Conservation (phyloP, 257 asterid species). For the Cynanchum wilfordii region DNA sequence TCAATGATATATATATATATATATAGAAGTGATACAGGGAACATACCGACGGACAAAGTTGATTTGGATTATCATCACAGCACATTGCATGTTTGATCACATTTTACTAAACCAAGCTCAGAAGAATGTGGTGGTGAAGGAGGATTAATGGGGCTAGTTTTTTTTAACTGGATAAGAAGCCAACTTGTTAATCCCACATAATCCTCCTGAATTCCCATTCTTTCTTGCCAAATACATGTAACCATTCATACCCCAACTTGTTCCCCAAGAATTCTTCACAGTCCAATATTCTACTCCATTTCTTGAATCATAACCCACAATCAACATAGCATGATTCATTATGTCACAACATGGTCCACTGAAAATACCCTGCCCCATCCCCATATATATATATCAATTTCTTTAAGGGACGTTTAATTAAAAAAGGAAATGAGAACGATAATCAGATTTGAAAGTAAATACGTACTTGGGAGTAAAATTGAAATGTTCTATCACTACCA, state of each 20-base stretch:
- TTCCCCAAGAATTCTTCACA: conserved; percentile 91
- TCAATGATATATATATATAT: too few species aligned
- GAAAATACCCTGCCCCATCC: conserved; percentile 65
- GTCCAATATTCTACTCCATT: conserved; percentile 88
- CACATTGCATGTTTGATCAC: conserved; percentile 13
- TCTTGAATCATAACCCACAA: conserved; percentile 77
- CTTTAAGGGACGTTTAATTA: too few species aligned
- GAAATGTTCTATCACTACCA: conserved; percentile 73
- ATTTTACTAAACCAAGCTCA: conserved; percentile 52
- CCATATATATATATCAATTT: too few species aligned
- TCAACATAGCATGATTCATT: conserved; percentile 86
- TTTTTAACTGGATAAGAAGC: conserved; percentile 91
- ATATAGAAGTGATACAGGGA: too few species aligned
- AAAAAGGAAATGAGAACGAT: too few species aligned
- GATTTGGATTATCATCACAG: too few species aligned
- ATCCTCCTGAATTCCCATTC: conserved; percentile 46
- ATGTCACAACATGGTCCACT: conserved; percentile 79
- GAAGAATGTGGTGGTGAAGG: conserved; percentile 65
- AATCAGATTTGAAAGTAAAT: too few species aligned
- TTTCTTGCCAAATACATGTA: conserved; percentile 63
- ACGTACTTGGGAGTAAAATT: conserved; percentile 18
- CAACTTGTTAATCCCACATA: conserved; percentile 75
- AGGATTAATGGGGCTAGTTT: conserved; percentile 43
- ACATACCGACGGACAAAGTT: too few species aligned
- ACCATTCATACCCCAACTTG: conserved; percentile 73